phyloP scores from a whole-genome alignment of 176 grass and related monocot species.

The Hsuehochloa calcarea region DNA sequence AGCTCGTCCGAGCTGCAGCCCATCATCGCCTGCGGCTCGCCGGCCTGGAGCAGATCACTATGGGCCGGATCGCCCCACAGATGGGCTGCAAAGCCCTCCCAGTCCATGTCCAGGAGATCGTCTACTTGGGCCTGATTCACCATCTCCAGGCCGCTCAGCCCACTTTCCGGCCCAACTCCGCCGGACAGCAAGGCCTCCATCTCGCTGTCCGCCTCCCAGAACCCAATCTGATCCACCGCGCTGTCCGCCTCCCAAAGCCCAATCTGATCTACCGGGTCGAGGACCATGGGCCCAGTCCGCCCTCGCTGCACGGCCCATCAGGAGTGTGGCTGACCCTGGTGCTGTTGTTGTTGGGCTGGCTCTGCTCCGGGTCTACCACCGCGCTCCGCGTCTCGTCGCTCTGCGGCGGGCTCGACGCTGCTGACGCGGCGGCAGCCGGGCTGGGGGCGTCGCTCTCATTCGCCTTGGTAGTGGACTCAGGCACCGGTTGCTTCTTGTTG shows the following conservation, averaged over 20 bases:
- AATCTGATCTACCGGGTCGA: constrained; percentile 20
- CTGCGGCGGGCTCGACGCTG: constrained; percentile 25
- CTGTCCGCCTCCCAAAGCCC: constrained; percentile 38
- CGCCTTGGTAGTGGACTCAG: background rate
- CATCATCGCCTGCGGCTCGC: background rate
- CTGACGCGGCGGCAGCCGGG: background rate
- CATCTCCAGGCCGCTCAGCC: background rate
- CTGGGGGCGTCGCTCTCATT: background rate
- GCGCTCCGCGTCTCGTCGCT: constrained; percentile 52
- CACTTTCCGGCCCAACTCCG: background rate
- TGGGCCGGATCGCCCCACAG: constrained; percentile 41
- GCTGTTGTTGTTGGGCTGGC: constrained; percentile 30
- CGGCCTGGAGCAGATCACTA: background rate
- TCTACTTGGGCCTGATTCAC: constrained; percentile 30
- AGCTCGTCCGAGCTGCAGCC: constrained; percentile 35
- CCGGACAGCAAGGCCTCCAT: constrained; percentile 44
- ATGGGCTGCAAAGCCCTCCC: constrained; percentile 51
- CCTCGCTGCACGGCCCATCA: constrained; percentile 24
- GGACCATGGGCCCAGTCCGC: constrained; percentile 26
- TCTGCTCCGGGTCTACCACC: constrained; percentile 55
- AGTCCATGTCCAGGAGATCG: constrained; percentile 64
- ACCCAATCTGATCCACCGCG: constrained; percentile 37
- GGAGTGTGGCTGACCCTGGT: background rate
- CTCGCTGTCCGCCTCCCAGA: constrained; percentile 38
- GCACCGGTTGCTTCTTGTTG: background rate